These are phyloP conservation scores for Colletotrichum shisoi DNA, from an alignment of 2,329 filamentous ascomycete species.

Conservation along the genomic window DNA sequence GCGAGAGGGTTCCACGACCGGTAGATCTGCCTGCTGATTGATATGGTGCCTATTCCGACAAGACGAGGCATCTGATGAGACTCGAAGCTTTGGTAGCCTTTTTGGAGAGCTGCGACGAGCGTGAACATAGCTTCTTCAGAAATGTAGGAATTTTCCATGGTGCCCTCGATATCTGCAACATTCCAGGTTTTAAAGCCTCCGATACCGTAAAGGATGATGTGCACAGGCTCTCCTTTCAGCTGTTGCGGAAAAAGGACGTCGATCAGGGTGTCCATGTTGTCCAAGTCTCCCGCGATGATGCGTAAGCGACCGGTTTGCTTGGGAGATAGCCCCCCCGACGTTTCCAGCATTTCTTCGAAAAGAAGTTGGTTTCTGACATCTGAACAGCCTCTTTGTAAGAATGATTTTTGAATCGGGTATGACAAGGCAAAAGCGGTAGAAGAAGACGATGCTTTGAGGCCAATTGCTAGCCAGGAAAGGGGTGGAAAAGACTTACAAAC, in stretches of 20 bases:
- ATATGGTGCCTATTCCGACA: slow-evolving; percentile 9
- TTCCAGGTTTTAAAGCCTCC: slow-evolving; percentile 16
- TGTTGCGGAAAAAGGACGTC: slow-evolving; percentile 6
- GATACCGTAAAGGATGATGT: slow-evolving; percentile 20
- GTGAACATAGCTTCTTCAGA: not conserved
- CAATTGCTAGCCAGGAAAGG: no score
- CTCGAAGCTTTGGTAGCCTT: not conserved
- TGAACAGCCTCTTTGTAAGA: not conserved
- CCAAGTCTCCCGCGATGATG: slow-evolving; percentile 6
- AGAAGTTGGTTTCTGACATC: not conserved
- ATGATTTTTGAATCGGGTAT: not conserved
- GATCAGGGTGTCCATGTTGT: not conserved
- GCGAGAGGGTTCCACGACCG: not conserved
- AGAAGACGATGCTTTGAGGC: not conserved
- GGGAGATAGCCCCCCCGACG: not conserved
- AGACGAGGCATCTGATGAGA: slow-evolving; percentile 1
- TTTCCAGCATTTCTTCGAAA: not conserved
- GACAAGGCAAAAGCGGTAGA: no score
- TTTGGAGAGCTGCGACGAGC: not conserved
- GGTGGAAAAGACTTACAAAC: not conserved
- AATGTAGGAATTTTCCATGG: slow-evolving; percentile 1
- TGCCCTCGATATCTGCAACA: not conserved
- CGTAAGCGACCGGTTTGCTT: not conserved
- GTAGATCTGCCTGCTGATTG: slow-evolving; percentile 5
- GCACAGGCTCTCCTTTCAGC: slow-evolving; percentile 6